Conservation (phyloP, 345 rosid species). For the Erodium maritimum region DNA sequence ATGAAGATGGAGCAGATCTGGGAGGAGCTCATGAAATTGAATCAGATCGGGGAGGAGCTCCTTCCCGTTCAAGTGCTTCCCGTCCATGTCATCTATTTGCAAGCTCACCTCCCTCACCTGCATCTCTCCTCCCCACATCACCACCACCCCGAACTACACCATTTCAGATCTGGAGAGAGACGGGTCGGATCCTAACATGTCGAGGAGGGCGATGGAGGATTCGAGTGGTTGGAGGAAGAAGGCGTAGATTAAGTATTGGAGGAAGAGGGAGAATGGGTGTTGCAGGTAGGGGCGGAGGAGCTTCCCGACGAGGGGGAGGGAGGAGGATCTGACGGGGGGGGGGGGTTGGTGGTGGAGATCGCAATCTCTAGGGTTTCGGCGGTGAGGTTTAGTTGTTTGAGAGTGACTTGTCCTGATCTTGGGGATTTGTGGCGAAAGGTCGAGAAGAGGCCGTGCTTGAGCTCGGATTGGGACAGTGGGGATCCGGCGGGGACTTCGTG, state of each 20-base stretch:
- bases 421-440: slow-evolving; percentile 20
- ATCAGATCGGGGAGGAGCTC: too few species aligned
- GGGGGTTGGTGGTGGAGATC: slow-evolving; percentile 18
- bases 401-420: slow-evolving; percentile 10
- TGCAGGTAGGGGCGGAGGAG: slow-evolving; percentile 33
- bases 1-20: too few species aligned
- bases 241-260: slow-evolving; percentile 36
- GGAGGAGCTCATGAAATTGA: too few species aligned
- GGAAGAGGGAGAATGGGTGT: slow-evolving; percentile 31
- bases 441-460: slow-evolving; percentile 30
- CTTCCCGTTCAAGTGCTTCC: too few species aligned
- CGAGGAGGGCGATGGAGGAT: slow-evolving; percentile 29
- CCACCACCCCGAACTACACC: too few species aligned
- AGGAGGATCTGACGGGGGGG: slow-evolving; percentile 22
- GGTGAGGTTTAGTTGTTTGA: slow-evolving; percentile 29
- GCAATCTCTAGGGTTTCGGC: slow-evolving; percentile 37
- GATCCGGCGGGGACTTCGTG: too few species aligned
- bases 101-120: too few species aligned
- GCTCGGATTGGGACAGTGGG: slow-evolving; percentile 31
- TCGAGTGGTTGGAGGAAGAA: slow-evolving; percentile 24
- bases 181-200: slow-evolving; percentile 35
- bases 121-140: too few species aligned
- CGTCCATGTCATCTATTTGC: too few species aligned
- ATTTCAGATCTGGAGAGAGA: slow-evolving; percentile 35
- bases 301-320: slow-evolving; percentile 33